A percentile compares a stretch with the other conserved stretches of the same genome.
These are phyloP conservation scores for Acer saccharum DNA, from an alignment of 345 rosid genomes.

Conservation along the genomic window DNA sequence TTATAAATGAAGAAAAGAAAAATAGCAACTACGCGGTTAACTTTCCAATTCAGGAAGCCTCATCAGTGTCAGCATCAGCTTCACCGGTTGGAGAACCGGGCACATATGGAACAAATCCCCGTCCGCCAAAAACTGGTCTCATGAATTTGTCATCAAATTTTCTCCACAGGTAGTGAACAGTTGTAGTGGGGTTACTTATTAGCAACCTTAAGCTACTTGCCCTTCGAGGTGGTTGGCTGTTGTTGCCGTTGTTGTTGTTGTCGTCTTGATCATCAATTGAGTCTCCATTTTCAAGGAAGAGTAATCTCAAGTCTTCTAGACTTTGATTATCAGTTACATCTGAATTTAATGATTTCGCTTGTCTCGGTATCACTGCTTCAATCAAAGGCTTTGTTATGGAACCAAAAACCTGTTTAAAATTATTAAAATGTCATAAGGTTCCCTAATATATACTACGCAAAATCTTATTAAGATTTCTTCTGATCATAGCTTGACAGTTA, in stretches of 20 bases:
- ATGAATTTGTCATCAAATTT: constrained; percentile 66
- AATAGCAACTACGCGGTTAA: not conserved
- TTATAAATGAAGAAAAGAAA: too few species aligned
- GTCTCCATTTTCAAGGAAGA: constrained; percentile 50
- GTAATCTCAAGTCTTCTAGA: constrained; percentile 57
- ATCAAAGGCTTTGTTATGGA: constrained; percentile 67
- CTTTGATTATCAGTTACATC: constrained; percentile 47
- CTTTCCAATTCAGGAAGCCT: constrained; percentile 23
- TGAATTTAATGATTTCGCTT: constrained; percentile 38
- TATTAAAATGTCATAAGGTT: not conserved
- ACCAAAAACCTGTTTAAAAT: constrained; percentile 52
- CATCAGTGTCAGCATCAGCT: constrained; percentile 22
- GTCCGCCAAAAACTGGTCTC: constrained; percentile 76
- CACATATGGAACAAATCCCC: constrained; percentile 60
- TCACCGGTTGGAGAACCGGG: constrained; percentile 55
- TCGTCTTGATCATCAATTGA: constrained; percentile 29
- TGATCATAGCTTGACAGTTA: not conserved
- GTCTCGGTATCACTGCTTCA: constrained; percentile 43
- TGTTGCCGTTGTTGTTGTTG: constrained; percentile 13
- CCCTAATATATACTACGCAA: not conserved
- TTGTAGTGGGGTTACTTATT: constrained; percentile 46
- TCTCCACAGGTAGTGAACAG: constrained; percentile 69
- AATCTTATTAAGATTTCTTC: too few species aligned
- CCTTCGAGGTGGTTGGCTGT: constrained; percentile 3
- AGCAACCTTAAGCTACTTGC: constrained; percentile 50